Base-by-base conservation (phyloP, 371 early-diverging fungal genomes). In the Smittium culicis region DNA sequence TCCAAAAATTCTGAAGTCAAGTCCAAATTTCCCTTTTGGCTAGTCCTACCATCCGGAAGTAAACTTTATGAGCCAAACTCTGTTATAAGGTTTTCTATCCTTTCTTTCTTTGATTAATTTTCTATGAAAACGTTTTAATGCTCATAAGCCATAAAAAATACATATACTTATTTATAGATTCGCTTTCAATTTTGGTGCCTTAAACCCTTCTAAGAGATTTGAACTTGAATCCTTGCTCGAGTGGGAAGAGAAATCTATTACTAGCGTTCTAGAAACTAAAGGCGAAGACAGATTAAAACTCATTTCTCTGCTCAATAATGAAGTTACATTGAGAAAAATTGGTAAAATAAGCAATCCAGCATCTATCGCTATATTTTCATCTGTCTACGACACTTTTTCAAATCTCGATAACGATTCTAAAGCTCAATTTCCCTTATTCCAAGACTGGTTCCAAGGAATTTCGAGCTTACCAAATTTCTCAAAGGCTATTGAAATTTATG, bases 191-290 rank as follows among this genome's bases (percentile, higher is more conserved):
- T 54, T 58, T 16, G 71, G 69, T 31, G 33, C 61, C 30, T 75
- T 67, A 28, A 31, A 72, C 0, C 63, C 68, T 28, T 34, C 61
- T 54, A 68, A 73, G 29, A 67, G 67, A 16, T 35, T 77, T 24
- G 68, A 65, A 17, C 30, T 68, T 32, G 76, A 76, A 67, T 69
- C 66, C 67, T 65, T 69, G 34, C 67, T 76, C 25, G 76, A 76
- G 62, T 76, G 76, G 76, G 76, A 76, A 64, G 76, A 76, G 74
- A 76, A 70, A 67, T 35, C 55, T 32, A 64, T 76, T 60, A 61
- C 66, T 54, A 57, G 16, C 30, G 34, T 59, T 59, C n/a, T 59
- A n/a, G 60, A 59, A 27, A 59, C 28, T 32, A 59, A 69, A 60
- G 66, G 69, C 0, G 62, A 61, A 1, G 77, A 73, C 34, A 66